phyloP scores from a whole-genome alignment of 2,329 filamentous ascomycete genomes.

The Claviceps monticola region DNA sequence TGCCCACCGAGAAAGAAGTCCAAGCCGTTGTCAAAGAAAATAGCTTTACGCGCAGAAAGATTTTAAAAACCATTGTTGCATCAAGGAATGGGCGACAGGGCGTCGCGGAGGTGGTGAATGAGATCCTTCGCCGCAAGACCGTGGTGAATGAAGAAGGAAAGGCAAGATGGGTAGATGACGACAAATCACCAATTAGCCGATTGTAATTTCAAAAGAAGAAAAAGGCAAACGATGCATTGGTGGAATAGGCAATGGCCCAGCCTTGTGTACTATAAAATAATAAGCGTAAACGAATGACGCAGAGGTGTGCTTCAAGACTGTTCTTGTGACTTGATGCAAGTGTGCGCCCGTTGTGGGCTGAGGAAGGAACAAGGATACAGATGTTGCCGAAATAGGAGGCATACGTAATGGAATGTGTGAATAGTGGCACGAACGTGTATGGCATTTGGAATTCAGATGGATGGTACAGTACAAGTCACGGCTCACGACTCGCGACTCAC shows the following conservation, averaged over 20 bases:
- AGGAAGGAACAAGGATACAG: not conserved
- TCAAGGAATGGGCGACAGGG: conserved; percentile 52
- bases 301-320: not conserved
- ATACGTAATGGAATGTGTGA: not conserved
- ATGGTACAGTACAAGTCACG: no score
- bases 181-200: conserved; percentile 18
- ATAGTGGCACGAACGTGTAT: not conserved
- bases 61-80: conserved; percentile 49
- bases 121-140: conserved; percentile 54
- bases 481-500: no score
- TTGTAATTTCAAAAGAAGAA: conserved; percentile 12
- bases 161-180: conserved; percentile 23
- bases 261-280: not conserved
- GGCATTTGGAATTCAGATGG: not conserved
- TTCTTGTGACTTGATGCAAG: not conserved
- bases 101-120: conserved; percentile 51
- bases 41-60: conserved; percentile 34
- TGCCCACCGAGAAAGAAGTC: conserved; percentile 59
- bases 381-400: not conserved
- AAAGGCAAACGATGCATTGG: not conserved
- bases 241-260: not conserved
- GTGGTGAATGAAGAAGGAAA: conserved; percentile 28
- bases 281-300: not conserved
- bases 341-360: not conserved
- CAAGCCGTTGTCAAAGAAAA: conserved; percentile 27